Conservation (phyloP, 768 basidiomycete genomes). For the Mycena metata region DNA sequence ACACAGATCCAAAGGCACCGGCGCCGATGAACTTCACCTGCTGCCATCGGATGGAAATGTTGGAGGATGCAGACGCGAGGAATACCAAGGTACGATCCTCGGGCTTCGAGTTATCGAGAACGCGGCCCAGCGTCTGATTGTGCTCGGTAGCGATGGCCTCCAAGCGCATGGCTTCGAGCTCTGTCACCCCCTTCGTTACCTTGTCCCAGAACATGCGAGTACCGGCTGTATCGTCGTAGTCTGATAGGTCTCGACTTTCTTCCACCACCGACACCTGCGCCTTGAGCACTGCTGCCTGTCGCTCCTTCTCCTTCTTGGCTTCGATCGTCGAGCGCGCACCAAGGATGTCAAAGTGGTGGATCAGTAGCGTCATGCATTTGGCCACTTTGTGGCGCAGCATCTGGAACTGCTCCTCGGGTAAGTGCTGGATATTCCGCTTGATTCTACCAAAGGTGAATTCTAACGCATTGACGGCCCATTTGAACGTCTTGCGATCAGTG, state of each 20-base stretch:
- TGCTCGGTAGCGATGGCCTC: conserved; percentile 74
- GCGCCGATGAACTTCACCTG: conserved; percentile 98
- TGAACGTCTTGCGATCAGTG: conserved; percentile 94
- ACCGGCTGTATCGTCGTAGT: conserved; percentile 62
- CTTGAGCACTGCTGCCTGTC: conserved; percentile 70
- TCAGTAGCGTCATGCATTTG: conserved; percentile 95
- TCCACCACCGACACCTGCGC: conserved; percentile 67
- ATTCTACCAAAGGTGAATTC: conserved; percentile 94
- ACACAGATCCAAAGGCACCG: conserved; percentile 99
- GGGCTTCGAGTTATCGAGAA: conserved; percentile 92
- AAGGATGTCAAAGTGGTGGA: conserved; percentile 97
- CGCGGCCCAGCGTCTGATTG: conserved; percentile 82
- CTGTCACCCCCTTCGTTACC: conserved; percentile 66
- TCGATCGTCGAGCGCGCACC: conserved; percentile 92
- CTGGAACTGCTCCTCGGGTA: conserved; percentile 91
- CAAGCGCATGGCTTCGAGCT: conserved; percentile 74
- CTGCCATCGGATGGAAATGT: conserved; percentile 97
- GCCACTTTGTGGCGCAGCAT: conserved; percentile 93
- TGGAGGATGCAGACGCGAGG: conserved; percentile 95
- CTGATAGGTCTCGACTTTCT: conserved; percentile 66
- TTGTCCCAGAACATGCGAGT: conserved; percentile 85
- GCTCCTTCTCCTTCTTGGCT: conserved; percentile 91
- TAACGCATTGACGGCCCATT: conserved; percentile 97
- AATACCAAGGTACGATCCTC: conserved; percentile 96
- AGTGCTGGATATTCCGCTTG: conserved; percentile 88